phyloP scores from a whole-genome alignment of 2,329 filamentous ascomycete genomes.

The Mycosphaerella arachidis region DNA sequence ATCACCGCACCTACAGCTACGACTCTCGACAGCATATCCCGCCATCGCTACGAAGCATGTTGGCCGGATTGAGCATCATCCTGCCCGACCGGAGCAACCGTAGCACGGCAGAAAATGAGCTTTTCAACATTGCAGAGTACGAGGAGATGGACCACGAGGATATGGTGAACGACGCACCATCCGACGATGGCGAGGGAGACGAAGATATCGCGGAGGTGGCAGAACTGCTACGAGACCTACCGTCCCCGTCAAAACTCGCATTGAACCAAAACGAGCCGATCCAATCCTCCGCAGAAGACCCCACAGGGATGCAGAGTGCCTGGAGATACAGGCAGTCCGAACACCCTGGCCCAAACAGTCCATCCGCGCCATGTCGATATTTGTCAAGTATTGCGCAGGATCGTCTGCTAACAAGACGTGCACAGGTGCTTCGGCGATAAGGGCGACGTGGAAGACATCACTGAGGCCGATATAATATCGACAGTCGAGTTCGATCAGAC shows the following conservation, averaged over 20 bases:
- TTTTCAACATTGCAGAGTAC: slow-evolving; percentile 3
- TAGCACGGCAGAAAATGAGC: neutral
- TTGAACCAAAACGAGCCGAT: slow-evolving; percentile 10
- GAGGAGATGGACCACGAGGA: slow-evolving; percentile 2
- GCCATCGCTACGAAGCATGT: slow-evolving; percentile 26
- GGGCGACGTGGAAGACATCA: slow-evolving; percentile 98
- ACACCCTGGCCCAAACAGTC: neutral
- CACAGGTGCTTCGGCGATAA: slow-evolving; percentile 97
- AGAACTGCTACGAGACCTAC: neutral
- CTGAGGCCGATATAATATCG: slow-evolving; percentile 91
- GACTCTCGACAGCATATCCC: neutral
- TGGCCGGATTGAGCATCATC: slow-evolving; percentile 7
- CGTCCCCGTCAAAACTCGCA: neutral
- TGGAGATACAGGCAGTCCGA: slow-evolving; percentile 23
- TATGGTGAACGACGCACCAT: neutral
- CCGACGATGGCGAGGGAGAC: neutral
- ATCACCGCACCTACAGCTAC: neutral
- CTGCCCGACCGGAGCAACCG: slow-evolving; percentile 26
- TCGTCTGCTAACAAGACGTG: slow-evolving; percentile 24
- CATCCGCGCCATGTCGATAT: neutral
- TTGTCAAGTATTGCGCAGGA: neutral
- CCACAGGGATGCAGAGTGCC: neutral
- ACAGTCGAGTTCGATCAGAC: slow-evolving; percentile 89
- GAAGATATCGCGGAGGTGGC: neutral
- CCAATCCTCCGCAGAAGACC: slow-evolving; percentile 5